Evolutionary conservation across 2,329 filamentous ascomycete species (phyloP), one percentile per base, ranked within the genome.

Genomic region (Orbilia quercus): DNA sequence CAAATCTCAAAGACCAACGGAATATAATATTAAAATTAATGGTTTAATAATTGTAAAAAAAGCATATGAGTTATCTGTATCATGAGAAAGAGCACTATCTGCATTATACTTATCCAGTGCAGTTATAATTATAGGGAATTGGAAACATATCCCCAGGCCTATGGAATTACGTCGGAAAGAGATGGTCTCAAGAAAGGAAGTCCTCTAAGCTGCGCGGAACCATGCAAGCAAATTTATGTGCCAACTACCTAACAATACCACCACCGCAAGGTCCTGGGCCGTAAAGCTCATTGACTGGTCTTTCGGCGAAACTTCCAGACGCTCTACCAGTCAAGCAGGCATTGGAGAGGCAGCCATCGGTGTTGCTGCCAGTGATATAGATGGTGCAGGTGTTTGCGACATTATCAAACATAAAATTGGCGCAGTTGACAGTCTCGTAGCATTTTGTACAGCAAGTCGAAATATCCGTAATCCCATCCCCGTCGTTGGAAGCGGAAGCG

Each of bases 391-490:
- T 31, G 23, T 51, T 50, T 14, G 20, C n/a, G 31, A 0, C n/a
- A 1, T 38, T 73, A 45, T 73, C 69, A n/a, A 58, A 67, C 23
- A 66, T 23, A 18, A 42, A 73, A 11, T 57, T 54, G 4, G 60
- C 38, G 31, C 69, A 73, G 25, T 45, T 50, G 5, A 4, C n/a
- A 18, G 54, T 51, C 1, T 0, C 28, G 12, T 36, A 66, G 20
- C 69, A 73, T 23, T 20, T 34, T 2, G 1, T 31, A 28, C 69
- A 73, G 12, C 69, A 73, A 12, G 48, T 36, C 1, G 16, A 9
- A n/a, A 55, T 1, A n/a, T 20, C 47, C 47, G 28, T 45, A 16
- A 57, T 28, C 11, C 40, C 47, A 23, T 23, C 28, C 7, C 45
- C 51, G 14, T 38, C 40, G 50, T 50, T 40, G 20, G 23, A 53